Base-by-base conservation (phyloP, 2,329 filamentous ascomycete species). In the Orbilia oligospora region DNA sequence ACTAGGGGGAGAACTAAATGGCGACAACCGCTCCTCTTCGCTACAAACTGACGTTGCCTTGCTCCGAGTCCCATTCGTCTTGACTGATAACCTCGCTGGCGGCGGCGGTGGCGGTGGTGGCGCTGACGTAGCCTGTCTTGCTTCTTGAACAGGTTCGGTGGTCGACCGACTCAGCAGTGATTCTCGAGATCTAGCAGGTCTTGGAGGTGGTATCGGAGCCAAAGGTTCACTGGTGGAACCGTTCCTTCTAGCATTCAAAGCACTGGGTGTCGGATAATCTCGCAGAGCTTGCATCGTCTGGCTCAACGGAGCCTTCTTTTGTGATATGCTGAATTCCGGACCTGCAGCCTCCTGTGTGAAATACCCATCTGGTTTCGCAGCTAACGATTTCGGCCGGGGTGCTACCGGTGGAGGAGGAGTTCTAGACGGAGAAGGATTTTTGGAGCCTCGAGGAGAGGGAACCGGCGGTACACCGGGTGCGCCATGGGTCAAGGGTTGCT, bases 1-100 rank as follows among this genome's bases (percentile, higher is more conserved):
- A 58, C 81, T 79, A 61, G 81, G 81, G 10, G 81, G 81, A 49
- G 81, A 82, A 68, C 81, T 82, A 58, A 82, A 82, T 41, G 81
- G 81, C 36, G 81, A 82, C 27, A 82, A 65, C 14, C 81, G 76
- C 41, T 82, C 81, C 14, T 81, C 81, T 24, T 73, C 76, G 30
- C 69, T 73, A 30, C 69, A 65, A n/a, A 61, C 77, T 36, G 78
- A 79, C 14, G 76, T 64, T 24, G 55, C 75, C 33, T 72, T 65
- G 27, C 75, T 78, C 55, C 68, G 49, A 20, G 67, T 68, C 5
- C 75, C 75, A 44, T 63, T 78, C 14, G 75, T 72, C 67, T 65
- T 75, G 18, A 41, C 80, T 58, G 16, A 79, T 75, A 72, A 79
- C 58, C 53, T 79, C 41, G 36, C 79, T 56, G 55, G 66, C 6